Percentiles rank a stretch among this genome's conserved stretches.
These are phyloP conservation scores for Karstenula rhodostoma DNA, from an alignment of 2,329 filamentous ascomycete species.

Conservation along the genomic window DNA sequence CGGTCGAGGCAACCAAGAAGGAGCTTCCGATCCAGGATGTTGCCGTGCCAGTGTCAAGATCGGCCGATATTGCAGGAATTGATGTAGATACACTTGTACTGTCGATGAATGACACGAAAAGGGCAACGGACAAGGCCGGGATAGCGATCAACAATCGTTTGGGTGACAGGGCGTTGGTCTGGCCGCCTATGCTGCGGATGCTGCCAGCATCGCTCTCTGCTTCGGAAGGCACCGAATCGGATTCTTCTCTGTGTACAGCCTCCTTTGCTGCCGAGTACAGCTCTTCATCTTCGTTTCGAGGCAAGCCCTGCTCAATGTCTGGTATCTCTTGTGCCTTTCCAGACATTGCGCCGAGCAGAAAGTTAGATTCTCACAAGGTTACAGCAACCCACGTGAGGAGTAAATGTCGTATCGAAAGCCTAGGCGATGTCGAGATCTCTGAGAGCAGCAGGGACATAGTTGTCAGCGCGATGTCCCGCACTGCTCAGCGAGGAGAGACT, in stretches of 20 bases:
- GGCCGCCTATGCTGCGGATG: conserved; percentile 24
- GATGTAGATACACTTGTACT: conserved; percentile 24
- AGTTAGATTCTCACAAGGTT: neutral
- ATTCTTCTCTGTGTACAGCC: conserved; percentile 2
- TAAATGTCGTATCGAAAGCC: neutral
- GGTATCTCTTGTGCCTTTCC: neutral
- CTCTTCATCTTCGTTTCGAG: neutral
- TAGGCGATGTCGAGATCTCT: neutral
- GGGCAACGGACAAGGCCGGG: conserved; percentile 23
- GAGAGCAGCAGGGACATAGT: neutral
- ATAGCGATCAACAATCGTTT: conserved; percentile 23
- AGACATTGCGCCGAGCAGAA: neutral
- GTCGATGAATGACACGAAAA: conserved; percentile 29
- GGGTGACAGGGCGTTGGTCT: conserved; percentile 22
- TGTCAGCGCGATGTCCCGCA: neutral
- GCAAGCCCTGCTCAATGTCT: neutral
- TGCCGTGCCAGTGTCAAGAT: conserved; percentile 21
- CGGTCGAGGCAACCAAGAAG: conserved; percentile 27
- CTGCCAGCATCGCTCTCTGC: conserved; percentile 9
- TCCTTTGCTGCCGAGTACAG: neutral
- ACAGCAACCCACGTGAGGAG: neutral
- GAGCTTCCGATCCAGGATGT: conserved; percentile 28
- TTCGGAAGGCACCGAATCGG: neutral
- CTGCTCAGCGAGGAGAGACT: neutral
- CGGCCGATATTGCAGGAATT: conserved; percentile 22